Conservation (phyloP, 352 stramenopile genomes). For the Phytopythium mirpurense region DNA sequence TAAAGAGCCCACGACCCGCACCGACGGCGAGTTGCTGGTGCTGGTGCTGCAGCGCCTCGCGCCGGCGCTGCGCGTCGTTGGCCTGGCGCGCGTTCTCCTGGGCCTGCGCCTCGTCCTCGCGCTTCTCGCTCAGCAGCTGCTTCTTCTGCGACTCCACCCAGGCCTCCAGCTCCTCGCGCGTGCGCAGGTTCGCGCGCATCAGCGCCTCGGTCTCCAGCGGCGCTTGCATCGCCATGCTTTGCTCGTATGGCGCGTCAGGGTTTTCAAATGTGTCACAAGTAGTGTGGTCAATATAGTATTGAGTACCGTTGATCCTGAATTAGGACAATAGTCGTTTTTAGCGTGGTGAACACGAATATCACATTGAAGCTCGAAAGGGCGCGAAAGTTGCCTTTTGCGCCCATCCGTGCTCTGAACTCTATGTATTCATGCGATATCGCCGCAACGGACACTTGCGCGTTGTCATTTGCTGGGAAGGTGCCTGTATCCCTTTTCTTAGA, state of each 20-base stretch:
- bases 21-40: conserved; percentile 29
- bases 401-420: too few relatives aligned
- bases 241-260: not conserved
- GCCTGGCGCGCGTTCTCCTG: conserved; percentile 31
- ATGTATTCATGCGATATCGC: too few relatives aligned
- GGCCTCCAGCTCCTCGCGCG: conserved; percentile 33
- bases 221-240: conserved; percentile 5
- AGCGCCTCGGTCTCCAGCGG: conserved; percentile 38
- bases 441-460: too few relatives aligned
- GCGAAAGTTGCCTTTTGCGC: too few relatives aligned
- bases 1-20: conserved; percentile 10
- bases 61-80: conserved; percentile 33
- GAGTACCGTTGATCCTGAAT: too few relatives aligned
- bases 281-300: too few relatives aligned
- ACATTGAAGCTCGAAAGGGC: too few relatives aligned
- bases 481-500: not conserved
- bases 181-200: conserved; percentile 36
- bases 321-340: too few relatives aligned
- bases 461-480: too few relatives aligned
- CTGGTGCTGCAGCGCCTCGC: conserved; percentile 39
- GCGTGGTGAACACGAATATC: too few relatives aligned
- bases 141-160: conserved; percentile 43
- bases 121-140: conserved; percentile 34
- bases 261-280: too few relatives aligned
- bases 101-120: conserved; percentile 32